Percentiles rank a stretch among this genome's conserved stretches.
These are phyloP conservation scores for Blastocystis sp. DNA, from an alignment of 352 stramenopile genomes.

Conservation along the genomic window DNA sequence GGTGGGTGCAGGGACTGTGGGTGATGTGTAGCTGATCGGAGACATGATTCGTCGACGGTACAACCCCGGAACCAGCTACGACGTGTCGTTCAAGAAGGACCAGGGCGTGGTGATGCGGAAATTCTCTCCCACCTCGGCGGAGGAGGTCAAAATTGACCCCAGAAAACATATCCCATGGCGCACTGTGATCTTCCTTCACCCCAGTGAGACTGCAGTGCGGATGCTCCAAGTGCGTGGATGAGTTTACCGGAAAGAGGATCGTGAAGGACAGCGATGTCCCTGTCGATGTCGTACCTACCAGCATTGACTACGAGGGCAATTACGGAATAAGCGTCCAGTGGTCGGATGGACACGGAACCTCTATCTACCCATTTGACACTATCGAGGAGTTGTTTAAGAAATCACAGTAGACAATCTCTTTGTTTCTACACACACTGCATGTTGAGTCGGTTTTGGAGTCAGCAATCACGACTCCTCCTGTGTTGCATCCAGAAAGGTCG, in stretches of 20 bases:
- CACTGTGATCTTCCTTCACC: not conserved
- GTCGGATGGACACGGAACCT: constrained; percentile 54
- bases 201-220: constrained; percentile 23
- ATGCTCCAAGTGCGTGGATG: constrained; percentile 60
- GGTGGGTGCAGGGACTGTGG: not conserved
- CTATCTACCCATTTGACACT: constrained; percentile 48
- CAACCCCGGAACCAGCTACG: not conserved
- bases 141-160: constrained; percentile 33
- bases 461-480: not conserved
- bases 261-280: constrained; percentile 51
- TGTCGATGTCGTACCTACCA: constrained; percentile 30
- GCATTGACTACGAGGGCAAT: constrained; percentile 62
- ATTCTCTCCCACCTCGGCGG: constrained; percentile 13
- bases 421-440: not conserved
- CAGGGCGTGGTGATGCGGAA: constrained; percentile 18
- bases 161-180: constrained; percentile 41
- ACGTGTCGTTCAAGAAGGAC: constrained; percentile 57
- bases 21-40: not conserved
- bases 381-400: constrained; percentile 59
- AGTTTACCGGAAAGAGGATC: constrained; percentile 60
- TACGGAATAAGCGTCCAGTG: constrained; percentile 59
- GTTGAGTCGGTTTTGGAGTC: not conserved
- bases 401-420: not conserved
- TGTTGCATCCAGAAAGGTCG: not conserved
- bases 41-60: constrained; percentile 48